Evolutionary conservation across 345 rosid genomes (phyloP).

Genomic region (Pseudoturritis turrita): DNA sequence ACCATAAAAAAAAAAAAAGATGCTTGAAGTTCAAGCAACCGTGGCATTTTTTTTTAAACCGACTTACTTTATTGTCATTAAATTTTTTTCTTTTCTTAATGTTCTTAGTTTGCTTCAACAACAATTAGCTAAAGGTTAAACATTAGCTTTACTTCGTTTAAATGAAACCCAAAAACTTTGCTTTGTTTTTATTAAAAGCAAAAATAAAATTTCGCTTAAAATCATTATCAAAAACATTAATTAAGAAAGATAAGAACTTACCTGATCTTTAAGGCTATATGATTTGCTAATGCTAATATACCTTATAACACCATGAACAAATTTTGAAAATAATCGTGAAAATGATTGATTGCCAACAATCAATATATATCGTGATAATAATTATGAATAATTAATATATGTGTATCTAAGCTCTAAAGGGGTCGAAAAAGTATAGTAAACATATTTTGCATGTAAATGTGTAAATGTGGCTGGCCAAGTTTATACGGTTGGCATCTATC

Average conservation of each 20-base stretch:
- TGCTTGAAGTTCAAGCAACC: conserved; percentile 91
- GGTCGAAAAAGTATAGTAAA: conserved; percentile 1
- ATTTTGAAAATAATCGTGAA: not conserved
- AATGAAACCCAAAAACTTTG: not conserved
- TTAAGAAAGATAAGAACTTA: not conserved
- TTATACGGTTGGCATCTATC: conserved; percentile 38
- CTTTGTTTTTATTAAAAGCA: not conserved
- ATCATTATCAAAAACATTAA: not conserved
- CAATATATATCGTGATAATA: not conserved
- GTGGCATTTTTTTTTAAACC: conserved; percentile 47
- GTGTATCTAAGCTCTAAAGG: conserved; percentile 2
- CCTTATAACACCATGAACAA: not conserved
- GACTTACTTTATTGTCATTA: conserved; percentile 34
- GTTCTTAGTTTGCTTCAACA: conserved; percentile 29
- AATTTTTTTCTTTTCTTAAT: conserved; percentile 10
- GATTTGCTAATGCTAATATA: not conserved
- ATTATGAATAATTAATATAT: not conserved
- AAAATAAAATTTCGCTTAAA: not conserved
- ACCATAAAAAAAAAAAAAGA: conserved; percentile 60
- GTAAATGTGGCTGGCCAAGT: conserved; percentile 16
- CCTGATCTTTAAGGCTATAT: not conserved
- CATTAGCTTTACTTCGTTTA: conserved; percentile 42
- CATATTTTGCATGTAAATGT: not conserved
- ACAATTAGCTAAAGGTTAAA: conserved; percentile 56
- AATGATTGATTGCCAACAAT: not conserved